These are phyloP conservation scores for Penicillium pancosmium DNA, from an alignment of 495 filamentous ascomycete species.

Conservation along the genomic window DNA sequence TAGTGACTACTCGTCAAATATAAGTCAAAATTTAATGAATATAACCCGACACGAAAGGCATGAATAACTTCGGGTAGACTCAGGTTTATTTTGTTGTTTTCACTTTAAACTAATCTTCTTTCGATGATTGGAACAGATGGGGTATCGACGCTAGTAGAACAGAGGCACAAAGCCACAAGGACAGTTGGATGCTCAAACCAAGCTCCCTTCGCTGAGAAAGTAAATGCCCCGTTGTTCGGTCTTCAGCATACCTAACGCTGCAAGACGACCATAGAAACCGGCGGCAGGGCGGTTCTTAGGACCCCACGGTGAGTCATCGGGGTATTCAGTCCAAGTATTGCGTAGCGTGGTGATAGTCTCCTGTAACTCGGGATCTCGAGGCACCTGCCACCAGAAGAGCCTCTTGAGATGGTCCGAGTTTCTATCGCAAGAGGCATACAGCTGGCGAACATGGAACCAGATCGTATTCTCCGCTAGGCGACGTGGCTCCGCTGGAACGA, in stretches of 20 bases:
- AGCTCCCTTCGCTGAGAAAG: conserved; percentile 20
- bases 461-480: conserved; percentile 8
- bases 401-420: conserved; percentile 22
- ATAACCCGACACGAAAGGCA: too few relatives aligned
- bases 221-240: conserved; percentile 11
- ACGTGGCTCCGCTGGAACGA: background rate
- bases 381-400: conserved; percentile 25
- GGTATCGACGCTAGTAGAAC: conserved; percentile 1
- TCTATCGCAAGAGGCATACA: conserved; percentile 19
- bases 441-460: conserved; percentile 15
- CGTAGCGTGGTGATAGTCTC: conserved; percentile 4
- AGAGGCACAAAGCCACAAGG: background rate
- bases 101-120: background rate
- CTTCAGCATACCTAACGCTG: conserved; percentile 19
- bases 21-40: too few relatives aligned
- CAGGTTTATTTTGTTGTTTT: too few relatives aligned
- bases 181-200: conserved; percentile 10
- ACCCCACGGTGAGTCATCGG: conserved; percentile 15
- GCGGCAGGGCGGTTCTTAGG: conserved; percentile 14
- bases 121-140: background rate
- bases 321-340: conserved; percentile 20
- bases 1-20: too few relatives aligned
- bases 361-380: conserved; percentile 6
- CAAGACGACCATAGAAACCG: conserved; percentile 28
- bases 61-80: too few relatives aligned